Base-by-base conservation (phyloP, 768 basidiomycete genomes). In the Lactarius sanguifluus region DNA sequence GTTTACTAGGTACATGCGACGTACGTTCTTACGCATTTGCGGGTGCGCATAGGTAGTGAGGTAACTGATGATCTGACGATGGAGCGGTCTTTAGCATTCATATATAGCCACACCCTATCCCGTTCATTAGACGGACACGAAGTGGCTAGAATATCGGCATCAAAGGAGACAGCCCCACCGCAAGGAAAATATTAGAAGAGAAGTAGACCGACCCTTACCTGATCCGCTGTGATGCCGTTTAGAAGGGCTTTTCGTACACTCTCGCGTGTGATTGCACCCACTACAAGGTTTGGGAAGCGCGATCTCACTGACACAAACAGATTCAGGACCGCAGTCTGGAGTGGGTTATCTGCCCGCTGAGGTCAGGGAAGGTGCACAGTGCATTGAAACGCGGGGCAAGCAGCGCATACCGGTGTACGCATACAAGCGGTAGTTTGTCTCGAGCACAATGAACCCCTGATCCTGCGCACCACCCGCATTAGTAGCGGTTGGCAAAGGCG, bases 371-470 rank as follows among this genome's bases (percentile, higher is more conserved):
- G 30, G 36, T 30, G 28, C 20, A 52, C 10, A 15, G 30, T 13
- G 15, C 61, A 10, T 45, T 36, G 25, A 62, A 45, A n/a, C 18
- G 16, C 36, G 47, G 43, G 36, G 25, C 4, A 30, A 34, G n/a
- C 5, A 57, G 23, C 36, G 64, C 79, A 60, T 76, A 95, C 95
- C 90, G 41, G 97, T 99, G 77, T 99, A 99, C 5, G 97, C 97
- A 75, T 98, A 99, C 69, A 99, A 79, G 71, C 95, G 90, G 80
- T 98, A 98, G 79, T 99, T 98, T 23, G 97, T 98, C 80, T 99
- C 97, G 52, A 99, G 83, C 71, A 98, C 88, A 71, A 98, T 90
- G 80, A 97, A 98, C 16, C 96, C 94, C 76, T 96, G 87, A 73
- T 82, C 78, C 70, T 87, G 81, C 38, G 84, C 83, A 55, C 84